A percentile compares a stretch with the other conserved stretches of the same genome.
Evolutionary conservation across 495 filamentous ascomycete species (phyloP).

Genomic region (Tuber umbilicatum): DNA sequence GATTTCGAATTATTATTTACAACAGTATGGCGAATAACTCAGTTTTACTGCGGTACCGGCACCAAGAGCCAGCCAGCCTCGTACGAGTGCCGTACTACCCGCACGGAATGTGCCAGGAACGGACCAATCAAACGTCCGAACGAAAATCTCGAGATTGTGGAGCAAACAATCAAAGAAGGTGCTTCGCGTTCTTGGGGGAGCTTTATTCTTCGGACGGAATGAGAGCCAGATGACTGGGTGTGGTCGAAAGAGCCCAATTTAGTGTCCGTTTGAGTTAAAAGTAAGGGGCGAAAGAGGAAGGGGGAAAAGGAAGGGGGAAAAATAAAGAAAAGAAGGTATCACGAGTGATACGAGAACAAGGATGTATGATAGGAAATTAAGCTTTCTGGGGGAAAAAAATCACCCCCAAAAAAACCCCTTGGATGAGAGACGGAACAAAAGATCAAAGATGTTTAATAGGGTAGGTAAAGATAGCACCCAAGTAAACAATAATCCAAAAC

Average conservation of each 20-base stretch:
- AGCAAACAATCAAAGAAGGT: not conserved
- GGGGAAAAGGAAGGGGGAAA: not conserved
- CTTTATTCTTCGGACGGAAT: conserved; percentile 49
- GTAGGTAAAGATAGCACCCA: not conserved
- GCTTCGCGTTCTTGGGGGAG: conserved; percentile 6
- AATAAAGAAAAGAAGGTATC: conserved; percentile 12
- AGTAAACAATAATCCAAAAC: not conserved
- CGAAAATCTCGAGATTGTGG: not conserved
- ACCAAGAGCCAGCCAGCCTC: not conserved
- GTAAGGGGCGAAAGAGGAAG: not conserved
- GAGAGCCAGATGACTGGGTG: conserved; percentile 49
- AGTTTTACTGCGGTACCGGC: not conserved
- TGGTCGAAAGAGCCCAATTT: conserved; percentile 50
- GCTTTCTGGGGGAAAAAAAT: not conserved
- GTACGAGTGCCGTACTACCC: not conserved
- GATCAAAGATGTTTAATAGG: not conserved
- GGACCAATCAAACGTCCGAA: not conserved
- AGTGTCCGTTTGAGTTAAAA: conserved; percentile 42
- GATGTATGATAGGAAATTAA: not conserved
- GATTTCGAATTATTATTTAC: not conserved
- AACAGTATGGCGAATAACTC: not conserved
- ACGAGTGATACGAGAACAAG: conserved; percentile 11
- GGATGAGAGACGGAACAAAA: not conserved
- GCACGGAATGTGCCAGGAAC: not conserved
- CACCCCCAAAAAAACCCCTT: too few relatives aligned